These are phyloP conservation scores for Suzukiozyma palmioleophila DNA, from an alignment of 1,139 yeast genomes.

Conservation along the genomic window DNA sequence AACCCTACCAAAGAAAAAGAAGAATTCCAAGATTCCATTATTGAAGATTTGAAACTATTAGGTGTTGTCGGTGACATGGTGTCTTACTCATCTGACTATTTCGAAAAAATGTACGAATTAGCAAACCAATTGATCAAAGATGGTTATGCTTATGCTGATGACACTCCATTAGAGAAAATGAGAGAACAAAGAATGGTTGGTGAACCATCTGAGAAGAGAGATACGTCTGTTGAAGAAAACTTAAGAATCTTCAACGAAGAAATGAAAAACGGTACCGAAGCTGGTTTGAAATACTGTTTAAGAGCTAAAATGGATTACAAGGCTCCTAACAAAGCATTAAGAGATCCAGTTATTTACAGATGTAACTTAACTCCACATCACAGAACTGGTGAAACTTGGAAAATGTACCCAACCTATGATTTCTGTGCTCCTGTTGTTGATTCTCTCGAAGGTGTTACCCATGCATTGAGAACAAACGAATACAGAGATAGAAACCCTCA, in stretches of 20 bases:
- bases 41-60: conserved; percentile 81
- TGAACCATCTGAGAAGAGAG: conserved; percentile 84
- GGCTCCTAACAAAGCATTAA: conserved; percentile 85
- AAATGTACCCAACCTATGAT: conserved; percentile 95
- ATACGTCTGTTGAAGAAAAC: conserved; percentile 87
- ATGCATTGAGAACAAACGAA: conserved; percentile 94
- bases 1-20: conserved; percentile 93
- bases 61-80: conserved; percentile 88
- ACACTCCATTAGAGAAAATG: conserved; percentile 89
- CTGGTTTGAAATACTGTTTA: conserved; percentile 81
- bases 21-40: conserved; percentile 88
- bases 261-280: conserved; percentile 90
- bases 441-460: conserved; percentile 93
- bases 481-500: conserved; percentile 98
- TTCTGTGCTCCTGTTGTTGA: conserved; percentile 98
- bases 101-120: conserved; percentile 81
- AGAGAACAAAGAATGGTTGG: conserved; percentile 98
- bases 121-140: conserved; percentile 84
- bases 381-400: conserved; percentile 89
- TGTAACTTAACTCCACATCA: conserved; percentile 95
- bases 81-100: conserved; percentile 90
- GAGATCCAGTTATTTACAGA: conserved; percentile 97
- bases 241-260: conserved; percentile 78
- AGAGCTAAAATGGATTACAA: conserved; percentile 94
- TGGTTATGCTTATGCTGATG: conserved; percentile 96